Evolutionary conservation across 2,329 filamentous ascomycete genomes (phyloP).

Genomic region (Zelopaecilomyces penicillatus): DNA sequence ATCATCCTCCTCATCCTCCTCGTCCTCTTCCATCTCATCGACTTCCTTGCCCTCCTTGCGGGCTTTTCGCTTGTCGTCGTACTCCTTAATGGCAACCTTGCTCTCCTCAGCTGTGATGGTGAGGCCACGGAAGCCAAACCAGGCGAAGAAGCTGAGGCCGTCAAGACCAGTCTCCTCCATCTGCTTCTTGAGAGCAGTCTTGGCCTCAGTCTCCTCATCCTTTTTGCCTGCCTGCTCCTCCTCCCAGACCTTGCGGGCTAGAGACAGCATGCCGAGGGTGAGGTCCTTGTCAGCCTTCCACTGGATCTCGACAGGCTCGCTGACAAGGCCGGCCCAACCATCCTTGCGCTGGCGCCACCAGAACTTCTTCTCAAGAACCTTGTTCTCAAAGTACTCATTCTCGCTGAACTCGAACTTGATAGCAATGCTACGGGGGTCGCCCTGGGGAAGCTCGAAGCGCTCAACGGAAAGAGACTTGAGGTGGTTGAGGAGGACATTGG

Average conservation of each 20-base stretch:
- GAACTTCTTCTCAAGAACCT: constrained; percentile 81
- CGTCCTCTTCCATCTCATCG: constrained; percentile 30
- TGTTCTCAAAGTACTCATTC: constrained; percentile 77
- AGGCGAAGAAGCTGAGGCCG: constrained; percentile 75
- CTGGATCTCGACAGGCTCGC: constrained; percentile 77
- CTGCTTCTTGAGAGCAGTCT: constrained; percentile 44
- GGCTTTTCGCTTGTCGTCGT: constrained; percentile 33
- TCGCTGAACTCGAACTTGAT: constrained; percentile 71
- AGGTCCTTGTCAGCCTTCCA: constrained; percentile 79
- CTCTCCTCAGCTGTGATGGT: constrained; percentile 58
- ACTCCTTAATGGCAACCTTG: constrained; percentile 10
- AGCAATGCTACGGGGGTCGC: constrained; percentile 72
- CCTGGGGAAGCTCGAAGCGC: constrained; percentile 69
- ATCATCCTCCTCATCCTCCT: constrained; percentile 56
- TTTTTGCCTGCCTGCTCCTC: constrained; percentile 40
- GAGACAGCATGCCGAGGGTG: constrained; percentile 69
- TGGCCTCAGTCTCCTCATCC: constrained; percentile 35
- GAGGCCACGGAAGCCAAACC: constrained; percentile 72
- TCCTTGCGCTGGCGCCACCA: constrained; percentile 66
- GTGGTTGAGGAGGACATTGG: constrained; percentile 58
- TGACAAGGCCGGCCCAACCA: constrained; percentile 69
- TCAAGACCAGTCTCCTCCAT: constrained; percentile 54
- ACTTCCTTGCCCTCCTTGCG: constrained; percentile 43
- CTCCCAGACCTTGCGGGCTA: constrained; percentile 61
- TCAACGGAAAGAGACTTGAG: constrained; percentile 64